Percentiles rank a stretch among this genome's conserved stretches.
phyloP scores from a whole-genome alignment of 345 rosid genomes.

The Leavenworthia alabamica region DNA sequence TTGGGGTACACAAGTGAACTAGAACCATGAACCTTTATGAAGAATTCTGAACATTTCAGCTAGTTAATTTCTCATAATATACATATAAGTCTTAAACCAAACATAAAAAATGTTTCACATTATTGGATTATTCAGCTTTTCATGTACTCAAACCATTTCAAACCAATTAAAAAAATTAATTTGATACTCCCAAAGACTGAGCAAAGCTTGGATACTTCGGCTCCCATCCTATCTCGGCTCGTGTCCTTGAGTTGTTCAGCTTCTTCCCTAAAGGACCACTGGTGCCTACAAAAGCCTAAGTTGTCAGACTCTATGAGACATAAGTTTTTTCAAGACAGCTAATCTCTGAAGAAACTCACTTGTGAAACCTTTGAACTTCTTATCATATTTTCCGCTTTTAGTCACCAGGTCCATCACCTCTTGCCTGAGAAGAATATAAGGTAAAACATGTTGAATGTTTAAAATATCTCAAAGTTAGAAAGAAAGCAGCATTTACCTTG shows the following conservation, averaged over 20 bases:
- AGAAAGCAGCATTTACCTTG: constrained; percentile 48
- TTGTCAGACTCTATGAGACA: not conserved
- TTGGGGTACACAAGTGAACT: not conserved
- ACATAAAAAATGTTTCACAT: not conserved
- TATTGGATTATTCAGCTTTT: not conserved
- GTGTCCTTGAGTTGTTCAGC: constrained; percentile 71
- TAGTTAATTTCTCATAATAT: not conserved
- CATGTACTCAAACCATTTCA: not conserved
- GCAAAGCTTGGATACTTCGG: constrained; percentile 82
- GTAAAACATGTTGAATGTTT: not conserved
- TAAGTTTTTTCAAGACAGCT: not conserved
- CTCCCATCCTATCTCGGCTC: constrained; percentile 77
- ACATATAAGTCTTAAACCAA: not conserved
- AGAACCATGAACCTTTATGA: not conserved
- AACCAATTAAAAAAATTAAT: constrained; percentile 21
- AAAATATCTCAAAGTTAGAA: not conserved
- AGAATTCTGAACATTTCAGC: not conserved
- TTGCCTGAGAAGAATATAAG: constrained; percentile 46
- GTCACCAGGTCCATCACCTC: constrained; percentile 80
- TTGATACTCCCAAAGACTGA: constrained; percentile 53
- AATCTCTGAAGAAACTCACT: constrained; percentile 37
- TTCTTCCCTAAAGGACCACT: constrained; percentile 78
- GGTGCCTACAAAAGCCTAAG: constrained; percentile 51
- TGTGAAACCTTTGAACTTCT: constrained; percentile 68
- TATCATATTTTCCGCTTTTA: constrained; percentile 64